Conservation (phyloP, 2,329 filamentous ascomycete genomes). For the Colletotrichum tropicale region DNA sequence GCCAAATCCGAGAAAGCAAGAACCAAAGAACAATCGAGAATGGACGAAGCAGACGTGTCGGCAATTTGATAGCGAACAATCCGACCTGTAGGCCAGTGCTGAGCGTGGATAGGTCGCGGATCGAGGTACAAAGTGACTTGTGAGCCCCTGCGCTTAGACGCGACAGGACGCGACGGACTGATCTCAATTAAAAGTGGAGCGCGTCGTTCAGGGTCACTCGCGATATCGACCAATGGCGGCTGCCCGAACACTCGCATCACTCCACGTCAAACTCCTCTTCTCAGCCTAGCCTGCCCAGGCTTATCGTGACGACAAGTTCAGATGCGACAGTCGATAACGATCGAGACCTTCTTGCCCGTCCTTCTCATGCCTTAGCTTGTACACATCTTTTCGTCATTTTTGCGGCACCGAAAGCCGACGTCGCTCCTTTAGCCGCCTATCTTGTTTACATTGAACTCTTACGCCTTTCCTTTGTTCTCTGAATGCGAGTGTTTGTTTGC, state of each 20-base stretch:
- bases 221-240: constrained; percentile 3
- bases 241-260: not conserved
- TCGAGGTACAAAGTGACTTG: not conserved
- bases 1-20: not conserved
- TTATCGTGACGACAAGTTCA: constrained; percentile 18
- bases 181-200: constrained; percentile 12
- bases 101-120: not conserved
- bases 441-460: not conserved
- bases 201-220: not conserved
- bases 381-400: not conserved
- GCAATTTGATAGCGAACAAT: not conserved
- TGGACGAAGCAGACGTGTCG: not conserved
- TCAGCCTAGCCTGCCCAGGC: constrained; percentile 10
- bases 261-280: constrained; percentile 20
- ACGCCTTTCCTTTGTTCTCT: not conserved
- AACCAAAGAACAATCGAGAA: not conserved
- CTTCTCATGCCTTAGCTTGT: not conserved
- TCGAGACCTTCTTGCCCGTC: not conserved
- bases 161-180: constrained; percentile 5
- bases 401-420: not conserved
- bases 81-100: not conserved
- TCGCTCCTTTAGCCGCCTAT: constrained; percentile 1
- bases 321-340: constrained; percentile 19
- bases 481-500: constrained; percentile 1
- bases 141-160: not conserved